A percentile compares a stretch with the other conserved stretches of the same genome.
These are phyloP conservation scores for Auricularia auricula-judae DNA, from an alignment of 768 basidiomycete species.

Conservation along the genomic window DNA sequence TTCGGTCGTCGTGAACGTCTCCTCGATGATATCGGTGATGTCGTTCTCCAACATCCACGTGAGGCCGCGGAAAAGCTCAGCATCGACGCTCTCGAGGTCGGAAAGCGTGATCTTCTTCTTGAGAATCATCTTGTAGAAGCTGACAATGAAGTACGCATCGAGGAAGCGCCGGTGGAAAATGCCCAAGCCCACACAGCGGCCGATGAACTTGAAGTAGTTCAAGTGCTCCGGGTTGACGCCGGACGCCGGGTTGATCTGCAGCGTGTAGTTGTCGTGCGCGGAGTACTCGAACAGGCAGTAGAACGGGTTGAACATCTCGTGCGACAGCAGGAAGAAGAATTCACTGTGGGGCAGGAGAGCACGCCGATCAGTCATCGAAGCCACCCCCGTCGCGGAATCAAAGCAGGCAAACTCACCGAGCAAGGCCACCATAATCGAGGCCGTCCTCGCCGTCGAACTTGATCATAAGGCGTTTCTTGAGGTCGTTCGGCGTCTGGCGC, in stretches of 20 bases:
- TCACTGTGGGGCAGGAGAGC: constrained; percentile 44
- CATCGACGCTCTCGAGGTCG: constrained; percentile 95
- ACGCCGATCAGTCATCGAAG: constrained; percentile 6
- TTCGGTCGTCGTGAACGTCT: constrained; percentile 94
- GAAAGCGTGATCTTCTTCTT: constrained; percentile 93
- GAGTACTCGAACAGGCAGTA: constrained; percentile 99
- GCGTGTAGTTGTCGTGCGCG: constrained; percentile 98
- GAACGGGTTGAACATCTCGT: constrained; percentile 99
- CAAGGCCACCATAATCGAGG: constrained; percentile 95
- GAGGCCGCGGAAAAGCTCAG: constrained; percentile 85
- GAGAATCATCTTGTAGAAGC: constrained; percentile 99
- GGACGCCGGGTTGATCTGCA: constrained; percentile 97
- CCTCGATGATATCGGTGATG: constrained; percentile 95
- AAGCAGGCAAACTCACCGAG: constrained; percentile 47
- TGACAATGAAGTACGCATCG: constrained; percentile 98
- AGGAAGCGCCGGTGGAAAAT: constrained; percentile 99
- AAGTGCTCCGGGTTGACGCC: constrained; percentile 98
- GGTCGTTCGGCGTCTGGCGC: constrained; percentile 95
- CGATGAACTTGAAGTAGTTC: constrained; percentile 99
- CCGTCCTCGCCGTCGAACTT: constrained; percentile 99
- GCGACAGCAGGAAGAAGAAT: constrained; percentile 98
- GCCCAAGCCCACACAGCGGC: constrained; percentile 85
- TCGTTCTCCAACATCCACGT: constrained; percentile 99
- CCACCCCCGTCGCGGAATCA: background rate
- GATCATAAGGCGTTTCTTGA: constrained; percentile 99